Conservation (phyloP, 257 asterid genomes). For the Nicotiana attenuata region DNA sequence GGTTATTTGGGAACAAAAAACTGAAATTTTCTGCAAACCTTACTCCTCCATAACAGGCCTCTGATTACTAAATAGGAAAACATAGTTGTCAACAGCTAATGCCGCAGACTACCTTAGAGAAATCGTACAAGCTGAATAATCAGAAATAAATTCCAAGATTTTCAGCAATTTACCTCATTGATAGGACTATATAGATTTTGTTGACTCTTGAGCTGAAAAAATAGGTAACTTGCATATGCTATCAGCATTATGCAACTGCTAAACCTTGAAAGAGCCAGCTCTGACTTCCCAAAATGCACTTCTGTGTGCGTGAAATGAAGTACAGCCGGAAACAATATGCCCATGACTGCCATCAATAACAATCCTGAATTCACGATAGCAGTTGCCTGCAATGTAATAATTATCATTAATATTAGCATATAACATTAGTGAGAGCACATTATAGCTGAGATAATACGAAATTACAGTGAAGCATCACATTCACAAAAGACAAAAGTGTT, state of each 20-base stretch:
- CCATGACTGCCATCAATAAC: slow-evolving; percentile 97
- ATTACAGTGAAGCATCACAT: neutral
- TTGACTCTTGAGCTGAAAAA: slow-evolving; percentile 87
- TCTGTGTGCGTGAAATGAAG: slow-evolving; percentile 89
- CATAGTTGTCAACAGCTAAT: neutral
- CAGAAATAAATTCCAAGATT: neutral
- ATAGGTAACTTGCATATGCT: slow-evolving; percentile 90
- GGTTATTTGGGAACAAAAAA: neutral
- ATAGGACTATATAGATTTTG: slow-evolving; percentile 40
- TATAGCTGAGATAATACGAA: neutral
- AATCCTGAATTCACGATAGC: slow-evolving; percentile 90
- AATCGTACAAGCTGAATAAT: neutral
- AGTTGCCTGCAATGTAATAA: slow-evolving; percentile 51
- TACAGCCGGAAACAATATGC: slow-evolving; percentile 85
- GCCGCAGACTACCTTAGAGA: neutral
- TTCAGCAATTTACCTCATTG: slow-evolving; percentile 43
- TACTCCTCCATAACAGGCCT: neutral
- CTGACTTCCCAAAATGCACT: slow-evolving; percentile 79
- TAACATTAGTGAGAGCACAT: slow-evolving; percentile 2
- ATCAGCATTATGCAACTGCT: slow-evolving; percentile 92
- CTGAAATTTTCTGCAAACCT: neutral
- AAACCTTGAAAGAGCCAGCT: slow-evolving; percentile 86
- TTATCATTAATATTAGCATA: slow-evolving; percentile 24
- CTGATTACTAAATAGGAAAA: neutral
- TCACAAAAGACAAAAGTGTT: slow-evolving; percentile 7